Evolutionary conservation across 2,329 filamentous ascomycete genomes (phyloP).

Genomic region (Penicillium aurantiogriseum): DNA sequence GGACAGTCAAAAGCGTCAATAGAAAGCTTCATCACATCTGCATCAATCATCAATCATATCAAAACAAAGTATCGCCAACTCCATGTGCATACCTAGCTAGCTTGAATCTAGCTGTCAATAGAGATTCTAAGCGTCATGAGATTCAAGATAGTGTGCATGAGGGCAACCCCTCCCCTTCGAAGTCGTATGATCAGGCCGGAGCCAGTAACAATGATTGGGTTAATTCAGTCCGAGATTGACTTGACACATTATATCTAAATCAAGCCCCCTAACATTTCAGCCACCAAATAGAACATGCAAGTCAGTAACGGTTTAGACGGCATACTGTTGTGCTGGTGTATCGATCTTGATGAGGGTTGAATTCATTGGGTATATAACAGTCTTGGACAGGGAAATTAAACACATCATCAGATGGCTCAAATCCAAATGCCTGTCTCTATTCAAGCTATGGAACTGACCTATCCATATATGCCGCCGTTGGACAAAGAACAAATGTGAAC

Average conservation of each 20-base stretch:
- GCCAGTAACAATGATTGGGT: not conserved
- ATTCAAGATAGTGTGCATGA: not conserved
- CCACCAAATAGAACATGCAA: not conserved
- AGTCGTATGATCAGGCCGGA: not conserved
- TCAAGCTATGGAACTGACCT: conserved; percentile 8
- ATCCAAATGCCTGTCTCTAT: conserved; percentile 1
- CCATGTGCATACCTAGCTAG: not conserved
- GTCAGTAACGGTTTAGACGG: not conserved
- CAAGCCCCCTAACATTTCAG: not conserved
- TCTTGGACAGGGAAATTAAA: conserved; percentile 10
- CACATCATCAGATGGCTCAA: not conserved
- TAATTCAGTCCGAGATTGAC: not conserved
- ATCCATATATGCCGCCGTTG: not conserved
- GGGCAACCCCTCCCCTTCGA: not conserved
- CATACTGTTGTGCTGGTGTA: not conserved
- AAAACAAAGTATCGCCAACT: not conserved
- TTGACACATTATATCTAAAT: not conserved
- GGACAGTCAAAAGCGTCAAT: not conserved
- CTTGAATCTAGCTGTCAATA: not conserved
- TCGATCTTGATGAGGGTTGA: not conserved
- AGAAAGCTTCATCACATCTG: not conserved
- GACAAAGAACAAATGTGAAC: not conserved
- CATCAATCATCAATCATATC: not conserved
- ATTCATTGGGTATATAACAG: conserved; percentile 25
- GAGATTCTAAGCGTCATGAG: not conserved